These are phyloP conservation scores for Caryocar brasiliense DNA, from an alignment of 441 rosid species.

Conservation along the genomic window DNA sequence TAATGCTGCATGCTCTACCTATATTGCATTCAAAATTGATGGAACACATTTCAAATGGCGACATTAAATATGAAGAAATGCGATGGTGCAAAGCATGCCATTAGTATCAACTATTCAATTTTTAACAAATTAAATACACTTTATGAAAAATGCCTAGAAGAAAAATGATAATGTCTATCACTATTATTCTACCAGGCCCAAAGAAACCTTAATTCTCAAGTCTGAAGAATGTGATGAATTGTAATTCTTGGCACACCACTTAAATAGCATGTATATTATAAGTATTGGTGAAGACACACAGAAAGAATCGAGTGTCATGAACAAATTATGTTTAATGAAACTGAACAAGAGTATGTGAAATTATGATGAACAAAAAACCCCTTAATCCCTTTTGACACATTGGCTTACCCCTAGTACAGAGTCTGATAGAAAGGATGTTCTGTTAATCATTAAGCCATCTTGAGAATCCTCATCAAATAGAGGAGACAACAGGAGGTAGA, in stretches of 20 bases:
- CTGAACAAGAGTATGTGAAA: neutral
- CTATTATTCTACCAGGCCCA: too few relatives aligned
- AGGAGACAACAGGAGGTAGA: slow-evolving; percentile 51
- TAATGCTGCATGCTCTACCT: too few relatives aligned
- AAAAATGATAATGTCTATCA: too few relatives aligned
- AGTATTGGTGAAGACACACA: neutral
- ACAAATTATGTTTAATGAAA: neutral
- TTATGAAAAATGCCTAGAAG: too few relatives aligned
- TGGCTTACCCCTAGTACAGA: slow-evolving; percentile 51
- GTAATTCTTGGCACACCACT: neutral
- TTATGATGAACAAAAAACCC: neutral
- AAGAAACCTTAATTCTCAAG: too few relatives aligned
- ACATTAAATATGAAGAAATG: too few relatives aligned
- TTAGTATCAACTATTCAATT: too few relatives aligned
- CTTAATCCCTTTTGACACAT: neutral
- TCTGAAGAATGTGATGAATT: too few relatives aligned
- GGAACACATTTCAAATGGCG: too few relatives aligned
- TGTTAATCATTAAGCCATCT: slow-evolving; percentile 36
- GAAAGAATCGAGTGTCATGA: neutral
- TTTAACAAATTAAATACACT: too few relatives aligned
- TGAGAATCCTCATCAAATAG: slow-evolving; percentile 43
- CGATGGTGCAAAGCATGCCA: too few relatives aligned
- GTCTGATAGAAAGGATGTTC: slow-evolving; percentile 43
- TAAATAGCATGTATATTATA: neutral
- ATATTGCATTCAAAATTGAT: too few relatives aligned